Conservation (phyloP, 106 monocot species). For the Allium fistulosum region DNA sequence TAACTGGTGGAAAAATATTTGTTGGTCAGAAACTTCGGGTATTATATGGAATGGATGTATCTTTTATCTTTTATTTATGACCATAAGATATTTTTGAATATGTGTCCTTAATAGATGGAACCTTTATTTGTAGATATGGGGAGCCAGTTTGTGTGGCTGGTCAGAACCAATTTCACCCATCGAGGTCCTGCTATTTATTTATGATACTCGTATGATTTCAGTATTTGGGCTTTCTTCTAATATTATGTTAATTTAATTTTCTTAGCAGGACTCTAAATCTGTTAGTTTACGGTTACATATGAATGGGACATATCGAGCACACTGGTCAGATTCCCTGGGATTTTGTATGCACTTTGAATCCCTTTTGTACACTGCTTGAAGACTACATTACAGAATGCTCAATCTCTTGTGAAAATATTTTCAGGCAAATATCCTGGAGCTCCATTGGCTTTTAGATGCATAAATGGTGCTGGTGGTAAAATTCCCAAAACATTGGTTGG, state of each 20-base stretch:
- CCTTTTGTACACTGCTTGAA: not conserved
- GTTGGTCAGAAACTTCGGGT: constrained; percentile 96
- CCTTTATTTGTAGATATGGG: constrained; percentile 51
- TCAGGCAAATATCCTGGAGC: constrained; percentile 54
- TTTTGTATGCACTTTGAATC: constrained; percentile 53
- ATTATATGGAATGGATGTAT: constrained; percentile 2
- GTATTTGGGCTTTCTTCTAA: not conserved
- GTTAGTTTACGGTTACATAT: constrained; percentile 56
- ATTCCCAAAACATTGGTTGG: constrained; percentile 78
- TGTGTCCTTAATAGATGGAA: not conserved
- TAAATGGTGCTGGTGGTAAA: constrained; percentile 64
- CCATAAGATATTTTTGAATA: not conserved
- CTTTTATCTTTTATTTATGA: too few species aligned
- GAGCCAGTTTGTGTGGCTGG: constrained; percentile 78
- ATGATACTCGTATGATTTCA: not conserved
- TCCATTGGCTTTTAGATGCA: constrained; percentile 83
- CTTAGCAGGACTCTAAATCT: constrained; percentile 46
- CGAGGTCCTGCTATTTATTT: constrained; percentile 38
- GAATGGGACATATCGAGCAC: constrained; percentile 85
- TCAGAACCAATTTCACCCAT: constrained; percentile 71
- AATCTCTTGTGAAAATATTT: constrained; percentile 9
- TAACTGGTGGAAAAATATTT: constrained; percentile 58
- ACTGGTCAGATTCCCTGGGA: constrained; percentile 69
- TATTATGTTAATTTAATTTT: constrained; percentile 1
- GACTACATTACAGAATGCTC: not conserved